Evolutionary conservation across 257 asterid species (phyloP), one percentile per base, ranked within the genome.

Genomic region (Paraleonurus japonicus): DNA sequence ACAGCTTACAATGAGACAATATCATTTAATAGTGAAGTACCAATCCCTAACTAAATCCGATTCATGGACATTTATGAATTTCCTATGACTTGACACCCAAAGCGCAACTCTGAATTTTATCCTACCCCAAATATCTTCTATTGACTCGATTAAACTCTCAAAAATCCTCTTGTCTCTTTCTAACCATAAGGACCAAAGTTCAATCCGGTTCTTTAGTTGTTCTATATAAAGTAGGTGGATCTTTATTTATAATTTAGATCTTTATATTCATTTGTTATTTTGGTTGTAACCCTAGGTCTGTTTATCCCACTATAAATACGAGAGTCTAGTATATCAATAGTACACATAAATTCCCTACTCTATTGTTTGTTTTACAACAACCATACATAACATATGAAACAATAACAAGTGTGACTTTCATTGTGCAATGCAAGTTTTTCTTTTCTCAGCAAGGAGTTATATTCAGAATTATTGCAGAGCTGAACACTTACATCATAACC

Each of bases 401-500:
- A 37, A 22, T 51, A 61, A 16, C 1, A 26, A 20, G 35, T 15
- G 26, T 7, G 35, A 13, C 35, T 48, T 23, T 62, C 53, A 60
- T 69, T 19, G 61, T 47, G 27, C 20, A 13, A 37, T 11, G 19
- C 30, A 22, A 39, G n/a, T 57, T 11, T 62, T 13, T 54, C 17
- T 43, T 17, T 27, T 67, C 22, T 39, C 68, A 63, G 67, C 51
- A 68, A 37, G 65, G 65, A 55, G 20, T 7, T 27, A 41, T 39
- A 61, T 48, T 65, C 65, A 43, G 68, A 67, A 70, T 57, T 69
- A 67, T 41, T 22, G 35, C 61, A 61, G 61, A 72, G 77, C 33
- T 71, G 79, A 77, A 61, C 55, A 80, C 86, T 85, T 85, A 94
- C 99, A 82, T 94, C 99, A 83, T 64, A 94, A 73, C 97, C 99